phyloP scores from a whole-genome alignment of 78 protist species.

The slime mould (Dictyostelium discoideum) region dicty_2.7 NC_007089.4:4000501-4001000 shows the following conservation, averaged over 20 bases:
- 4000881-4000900: too few species aligned
- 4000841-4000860: neutral
- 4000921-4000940: too few species aligned
- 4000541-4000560: conserved; percentile 16
- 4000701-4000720: neutral
- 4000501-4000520: neutral
- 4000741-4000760: neutral
- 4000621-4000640: neutral
- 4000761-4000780: too few species aligned
- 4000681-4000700: conserved; percentile 13
- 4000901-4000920: too few species aligned
- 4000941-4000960: too few species aligned
- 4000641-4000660: neutral
- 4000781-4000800: too few species aligned
- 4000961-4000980: too few species aligned
- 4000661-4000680: neutral
- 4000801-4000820: too few species aligned
- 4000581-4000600: neutral
- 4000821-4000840: neutral
- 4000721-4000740: neutral
- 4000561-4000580: neutral
- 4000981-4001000: too few species aligned
- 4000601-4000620: neutral
- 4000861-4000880: too few species aligned
- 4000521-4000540: neutral